Conservation (phyloP, 805 yeast genomes). For the Candida silvatica region DNA sequence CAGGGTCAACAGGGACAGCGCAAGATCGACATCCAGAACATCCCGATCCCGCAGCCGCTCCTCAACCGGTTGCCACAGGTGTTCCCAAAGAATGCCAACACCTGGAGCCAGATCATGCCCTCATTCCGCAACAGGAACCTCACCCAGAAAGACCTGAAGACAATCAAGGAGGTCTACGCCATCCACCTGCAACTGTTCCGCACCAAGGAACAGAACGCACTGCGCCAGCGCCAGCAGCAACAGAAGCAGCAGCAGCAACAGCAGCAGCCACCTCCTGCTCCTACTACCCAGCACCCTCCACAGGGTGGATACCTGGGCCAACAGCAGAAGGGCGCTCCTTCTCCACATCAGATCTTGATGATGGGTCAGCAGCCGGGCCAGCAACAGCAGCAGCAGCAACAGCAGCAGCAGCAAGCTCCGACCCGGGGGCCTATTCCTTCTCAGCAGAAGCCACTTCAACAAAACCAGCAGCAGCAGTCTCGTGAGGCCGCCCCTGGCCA, state of each 20-base stretch:
- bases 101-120: slow-evolving; percentile 75
- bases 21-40: slow-evolving; percentile 41
- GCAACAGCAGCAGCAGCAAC: slow-evolving; percentile 2
- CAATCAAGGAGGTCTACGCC: slow-evolving; percentile 59
- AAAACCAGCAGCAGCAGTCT: slow-evolving; percentile 5
- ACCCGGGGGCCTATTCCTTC: too few species aligned
- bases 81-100: slow-evolving; percentile 67
- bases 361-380: slow-evolving; percentile 6
- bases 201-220: slow-evolving; percentile 4
- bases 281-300: background rate
- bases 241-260: slow-evolving; percentile 6
- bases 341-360: slow-evolving; percentile 1
- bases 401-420: slow-evolving; percentile 3
- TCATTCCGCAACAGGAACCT: slow-evolving; percentile 46
- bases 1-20: slow-evolving; percentile 14
- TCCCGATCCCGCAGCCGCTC: slow-evolving; percentile 66
- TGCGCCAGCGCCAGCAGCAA: slow-evolving; percentile 22
- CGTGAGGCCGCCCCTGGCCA: background rate
- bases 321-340: too few species aligned
- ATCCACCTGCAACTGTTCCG: slow-evolving; percentile 28
- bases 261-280: background rate
- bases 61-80: slow-evolving; percentile 56
- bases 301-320: too few species aligned
- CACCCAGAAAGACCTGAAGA: slow-evolving; percentile 47
- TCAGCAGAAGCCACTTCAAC: slow-evolving; percentile 5